Base-by-base conservation (phyloP, 176 grass and related monocot genomes). In the Zoysia pacifica region DNA sequence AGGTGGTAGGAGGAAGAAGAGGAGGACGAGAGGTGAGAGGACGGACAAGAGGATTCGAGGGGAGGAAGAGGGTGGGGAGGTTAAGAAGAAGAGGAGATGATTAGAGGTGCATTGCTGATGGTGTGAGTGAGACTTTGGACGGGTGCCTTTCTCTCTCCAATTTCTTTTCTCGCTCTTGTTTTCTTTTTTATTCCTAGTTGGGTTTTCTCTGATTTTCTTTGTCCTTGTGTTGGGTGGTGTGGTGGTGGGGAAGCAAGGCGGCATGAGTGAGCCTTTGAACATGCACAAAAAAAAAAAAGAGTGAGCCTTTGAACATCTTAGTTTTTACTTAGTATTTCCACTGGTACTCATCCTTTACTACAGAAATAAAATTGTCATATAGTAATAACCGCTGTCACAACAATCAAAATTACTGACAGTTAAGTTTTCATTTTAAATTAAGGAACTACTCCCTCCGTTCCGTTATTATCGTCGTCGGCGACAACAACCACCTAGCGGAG, bases 41-140 rank as follows among this genome's bases (percentile, higher is more conserved):
- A 54, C 16, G n/a, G 50, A 14, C 70, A 70, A 59, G 78, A 70
- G 59, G 83, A 80, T 66, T 68, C 58, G 70, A 65, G 76, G 65
- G 28, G 76, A 73, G 67, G 90, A 73, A 83, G 56, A 71, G 53
- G 79, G 73, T 71, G 76, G 67, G 80, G 66, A 72, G 82, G 82
- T 81, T 84, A 85, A 83, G 74, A 82, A 79, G 80, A 62, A 39
- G 47, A 13, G 42, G 59, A 62, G 36, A 62, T 11, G 59, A 72
- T 67, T 77, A 81, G 85, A 59, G 73, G 73, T 48, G 79, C 78
- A 83, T 74, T 64, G 79, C 52, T 46, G 80, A 62, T 75, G 80
- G 88, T 79, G 84, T 90, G 88, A 86, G 45, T 18, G 58, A 60
- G 77, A 73, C 67, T 83, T 83, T 79, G 72, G 78, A 60, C 20